Conservation (phyloP, 148 eudicot species). For the Silene conica region DNA sequence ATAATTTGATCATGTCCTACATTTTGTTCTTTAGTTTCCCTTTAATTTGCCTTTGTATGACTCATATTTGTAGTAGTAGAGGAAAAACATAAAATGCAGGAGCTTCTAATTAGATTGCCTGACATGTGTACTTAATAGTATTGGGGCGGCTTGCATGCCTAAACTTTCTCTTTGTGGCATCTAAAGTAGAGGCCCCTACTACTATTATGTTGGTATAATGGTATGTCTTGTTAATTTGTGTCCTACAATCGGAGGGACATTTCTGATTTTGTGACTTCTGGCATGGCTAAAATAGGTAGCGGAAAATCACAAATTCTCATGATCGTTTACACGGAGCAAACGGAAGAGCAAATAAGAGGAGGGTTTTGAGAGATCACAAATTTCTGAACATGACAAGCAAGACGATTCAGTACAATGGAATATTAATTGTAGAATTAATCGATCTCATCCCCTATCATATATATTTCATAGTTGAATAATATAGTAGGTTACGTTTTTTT, state of each 20-base stretch:
- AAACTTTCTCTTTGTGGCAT: background rate
- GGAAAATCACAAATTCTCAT: too few relatives aligned
- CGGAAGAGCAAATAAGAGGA: too few relatives aligned
- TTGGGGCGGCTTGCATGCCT: background rate
- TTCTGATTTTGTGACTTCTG: too few relatives aligned
- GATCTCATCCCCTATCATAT: too few relatives aligned
- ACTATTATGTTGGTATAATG: background rate
- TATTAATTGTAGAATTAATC: too few relatives aligned
- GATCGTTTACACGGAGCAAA: too few relatives aligned
- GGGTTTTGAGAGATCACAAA: too few relatives aligned
- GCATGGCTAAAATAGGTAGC: too few relatives aligned
- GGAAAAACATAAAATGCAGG: background rate
- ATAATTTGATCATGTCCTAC: constrained; percentile 12
- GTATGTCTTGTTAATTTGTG: background rate
- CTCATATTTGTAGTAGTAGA: background rate
- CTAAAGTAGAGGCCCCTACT: background rate
- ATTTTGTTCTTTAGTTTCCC: background rate
- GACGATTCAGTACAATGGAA: too few relatives aligned
- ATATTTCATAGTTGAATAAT: too few relatives aligned
- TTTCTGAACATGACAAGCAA: too few relatives aligned
- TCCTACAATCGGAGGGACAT: background rate
- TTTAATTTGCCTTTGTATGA: background rate
- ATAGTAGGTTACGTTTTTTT: too few relatives aligned
- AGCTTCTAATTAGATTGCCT: constrained; percentile 4
- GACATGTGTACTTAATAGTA: constrained; percentile 3